Base-by-base conservation (phyloP, 2,329 filamentous ascomycete species). In the Anisogramma anomala region DNA sequence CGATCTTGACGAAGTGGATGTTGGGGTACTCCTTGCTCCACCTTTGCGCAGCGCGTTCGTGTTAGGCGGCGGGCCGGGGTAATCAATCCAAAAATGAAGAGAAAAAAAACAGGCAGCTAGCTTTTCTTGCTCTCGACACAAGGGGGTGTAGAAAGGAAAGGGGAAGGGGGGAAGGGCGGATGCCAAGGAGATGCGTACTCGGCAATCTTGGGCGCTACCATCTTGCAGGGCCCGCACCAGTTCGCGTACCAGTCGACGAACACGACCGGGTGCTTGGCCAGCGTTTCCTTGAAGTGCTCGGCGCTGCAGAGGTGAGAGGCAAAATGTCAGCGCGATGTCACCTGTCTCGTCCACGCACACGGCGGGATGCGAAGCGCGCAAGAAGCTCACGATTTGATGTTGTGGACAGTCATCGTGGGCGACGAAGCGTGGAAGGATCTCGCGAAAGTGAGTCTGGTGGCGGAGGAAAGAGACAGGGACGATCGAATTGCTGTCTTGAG, bases 211-310 rank as follows among this genome's bases (percentile, higher is more conserved):
- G 88, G 89, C 14, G 86, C 77, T 55, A 95, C 91, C 54, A 79
- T 73, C 71, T 88, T 94, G 82, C 89, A 96, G 46, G 89, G 89
- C 46, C 86, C 87, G 69, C 89, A 96, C 88, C 88, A 95, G 48
- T 69, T 77, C 42, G 88, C 88, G 63, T 82, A 87, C 68, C 78
- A 87, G 69, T 96, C 89, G 55, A 96, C 67, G 47, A 95, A 67
- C 52, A 94, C 74, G 49, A 83, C 52, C 23, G 55, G 55, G 42
- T 64, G 50, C 45, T 54, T 53, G 35, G 58, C 57, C 38, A 66
- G 53, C 26, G 58, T 55, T 50, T 59, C 58, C 51, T 61, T 59
- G 51, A 58, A 61, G 37, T 54, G 42, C 9, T 40, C 46, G 18
- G 31, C 3, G 33, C 53, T 58, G 45, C 17, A n/a, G 10, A 11